Conservation (phyloP, 2,329 filamentous ascomycete genomes). For the Fusarium tjaetaba region DNA sequence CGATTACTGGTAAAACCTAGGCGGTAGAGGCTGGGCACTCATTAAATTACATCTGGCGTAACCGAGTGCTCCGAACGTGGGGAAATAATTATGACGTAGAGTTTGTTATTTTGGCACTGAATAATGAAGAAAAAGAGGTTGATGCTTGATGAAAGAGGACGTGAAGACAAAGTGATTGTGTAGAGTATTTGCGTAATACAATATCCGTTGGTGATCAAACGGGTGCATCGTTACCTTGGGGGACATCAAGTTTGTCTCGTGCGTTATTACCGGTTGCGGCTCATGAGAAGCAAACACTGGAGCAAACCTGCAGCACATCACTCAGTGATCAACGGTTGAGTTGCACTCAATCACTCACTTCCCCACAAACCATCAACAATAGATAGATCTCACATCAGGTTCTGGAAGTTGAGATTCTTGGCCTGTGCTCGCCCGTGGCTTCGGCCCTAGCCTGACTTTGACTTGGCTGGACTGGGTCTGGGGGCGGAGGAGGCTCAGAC, state of each 20-base stretch:
- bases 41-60: not conserved
- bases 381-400: not conserved
- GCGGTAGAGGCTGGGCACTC: not conserved
- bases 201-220: not conserved
- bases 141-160: not conserved
- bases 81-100: slow-evolving; percentile 2
- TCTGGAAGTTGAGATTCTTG: not conserved
- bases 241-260: slow-evolving; percentile 19
- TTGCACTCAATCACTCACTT: not conserved
- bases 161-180: not conserved
- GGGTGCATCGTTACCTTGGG: slow-evolving; percentile 15
- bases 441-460: not conserved
- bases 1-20: not conserved
- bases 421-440: slow-evolving; percentile 14
- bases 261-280: slow-evolving; percentile 24
- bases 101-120: not conserved
- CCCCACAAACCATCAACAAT: slow-evolving; percentile 6
- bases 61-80: slow-evolving; percentile 3
- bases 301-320: not conserved
- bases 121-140: not conserved
- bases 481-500: not conserved
- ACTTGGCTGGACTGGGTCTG: not conserved
- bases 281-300: not conserved
- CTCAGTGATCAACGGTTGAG: not conserved
- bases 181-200: not conserved